Base-by-base conservation (phyloP, 1,139 yeast genomes). In the Pichia sp. region DNA sequence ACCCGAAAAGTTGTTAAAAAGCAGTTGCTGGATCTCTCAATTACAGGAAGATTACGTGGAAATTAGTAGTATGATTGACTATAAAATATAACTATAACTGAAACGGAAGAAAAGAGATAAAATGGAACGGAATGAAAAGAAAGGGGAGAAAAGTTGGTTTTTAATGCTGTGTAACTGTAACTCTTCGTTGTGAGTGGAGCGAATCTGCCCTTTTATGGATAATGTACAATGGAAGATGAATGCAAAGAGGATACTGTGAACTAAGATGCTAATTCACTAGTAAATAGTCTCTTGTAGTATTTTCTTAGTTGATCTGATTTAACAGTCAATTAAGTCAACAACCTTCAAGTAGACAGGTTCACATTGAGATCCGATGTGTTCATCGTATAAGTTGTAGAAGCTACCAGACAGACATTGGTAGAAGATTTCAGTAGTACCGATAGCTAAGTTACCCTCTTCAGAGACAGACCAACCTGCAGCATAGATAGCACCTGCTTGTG, bases 401-500 rank as follows among this genome's bases (percentile, higher is more conserved):
- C 67, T 68, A 53, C 93, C 93, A 25, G 87, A 78, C 48, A 70
- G 62, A 70, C 93, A 82, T 68, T 80, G 86, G 73, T 72, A 81
- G 77, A 82, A 82, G 45, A 64, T 63, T 45, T 72, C 69, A 41
- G 61, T 58, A 60, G 67, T 64, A 64, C 91, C 91, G 49, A 82
- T 65, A 42, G 85, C 84, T 60, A 82, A 72, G 67, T 66, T 60
- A 53, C 86, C 86, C 40, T 75, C 81, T 38, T 60, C 55, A 42
- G 79, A 67, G 51, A 80, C 63, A 35, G 84, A 69, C 93, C 93
- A 83, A 51, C 93, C 93, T 45, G 77, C 84, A 56, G 93, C 91
- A 65, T 77, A 82, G 61, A 82, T 77, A 49, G 87, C 71, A 62
- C 91, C 93, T 40, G 91, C 88, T 70, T 82, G 93, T 56, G 91